phyloP scores from a whole-genome alignment of 1,284 basidiomycete species.

The Irpex rosettiformis region DNA sequence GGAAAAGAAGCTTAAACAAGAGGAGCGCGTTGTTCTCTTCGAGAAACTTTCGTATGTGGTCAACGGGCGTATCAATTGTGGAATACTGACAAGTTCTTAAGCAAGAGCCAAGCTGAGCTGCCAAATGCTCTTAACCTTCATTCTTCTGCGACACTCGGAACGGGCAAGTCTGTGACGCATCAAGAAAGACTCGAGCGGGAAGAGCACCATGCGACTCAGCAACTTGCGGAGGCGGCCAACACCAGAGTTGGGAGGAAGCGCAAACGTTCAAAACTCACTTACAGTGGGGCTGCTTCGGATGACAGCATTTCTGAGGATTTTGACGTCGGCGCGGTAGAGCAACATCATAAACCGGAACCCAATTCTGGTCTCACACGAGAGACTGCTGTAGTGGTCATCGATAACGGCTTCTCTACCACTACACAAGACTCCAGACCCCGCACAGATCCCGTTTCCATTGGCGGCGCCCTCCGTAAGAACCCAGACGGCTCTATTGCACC shows the following conservation, averaged over 20 bases:
- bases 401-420: slow-evolving; percentile 25
- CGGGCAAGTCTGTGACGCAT: slow-evolving; percentile 59
- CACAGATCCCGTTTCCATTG: slow-evolving; percentile 32
- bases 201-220: slow-evolving; percentile 60
- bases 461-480: slow-evolving; percentile 57
- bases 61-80: slow-evolving; percentile 15
- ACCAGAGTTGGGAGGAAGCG: slow-evolving; percentile 40
- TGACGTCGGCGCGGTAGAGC: background rate
- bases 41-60: slow-evolving; percentile 72
- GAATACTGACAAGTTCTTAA: slow-evolving; percentile 32
- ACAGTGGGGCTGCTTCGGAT: slow-evolving; percentile 26
- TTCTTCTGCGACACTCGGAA: slow-evolving; percentile 77
- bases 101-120: slow-evolving; percentile 70
- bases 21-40: slow-evolving; percentile 69
- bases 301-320: slow-evolving; percentile 29
- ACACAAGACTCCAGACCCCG: slow-evolving; percentile 6
- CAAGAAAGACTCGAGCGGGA: slow-evolving; percentile 52
- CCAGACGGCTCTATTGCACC: slow-evolving; percentile 50
- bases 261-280: slow-evolving; percentile 26
- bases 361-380: slow-evolving; percentile 20
- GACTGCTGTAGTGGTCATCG: slow-evolving; percentile 27
- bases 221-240: slow-evolving; percentile 41
- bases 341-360: slow-evolving; percentile 2
- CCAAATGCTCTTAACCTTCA: slow-evolving; percentile 57
- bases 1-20: slow-evolving; percentile 87